Evolutionary conservation across 2,329 filamentous ascomycete genomes (phyloP).

Genomic region (Monosporascus sp.): DNA sequence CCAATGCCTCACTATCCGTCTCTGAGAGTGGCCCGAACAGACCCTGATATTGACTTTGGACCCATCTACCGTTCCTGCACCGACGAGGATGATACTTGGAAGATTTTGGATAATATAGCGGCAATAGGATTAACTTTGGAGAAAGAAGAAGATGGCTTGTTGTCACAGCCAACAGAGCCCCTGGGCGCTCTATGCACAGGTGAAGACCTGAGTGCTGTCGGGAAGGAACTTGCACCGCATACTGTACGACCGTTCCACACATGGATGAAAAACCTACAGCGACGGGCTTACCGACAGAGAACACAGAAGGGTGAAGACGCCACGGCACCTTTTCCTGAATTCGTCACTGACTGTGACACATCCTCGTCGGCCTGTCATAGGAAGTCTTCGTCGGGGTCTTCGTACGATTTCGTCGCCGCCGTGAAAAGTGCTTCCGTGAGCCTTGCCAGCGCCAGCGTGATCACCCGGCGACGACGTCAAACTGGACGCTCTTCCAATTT

Average conservation of each 20-base stretch:
- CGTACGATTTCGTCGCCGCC: conserved; percentile 72
- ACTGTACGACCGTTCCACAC: conserved; percentile 52
- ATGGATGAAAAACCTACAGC: conserved; percentile 68
- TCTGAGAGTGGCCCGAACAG: conserved; percentile 21
- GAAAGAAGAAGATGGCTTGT: conserved; percentile 22
- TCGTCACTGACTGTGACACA: conserved; percentile 19
- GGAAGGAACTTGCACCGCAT: conserved; percentile 6
- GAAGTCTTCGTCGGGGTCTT: conserved; percentile 65
- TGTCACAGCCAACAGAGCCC: conserved; percentile 11
- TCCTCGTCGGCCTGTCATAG: conserved; percentile 35
- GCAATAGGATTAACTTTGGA: conserved; percentile 32
- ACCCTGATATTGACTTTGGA: conserved; percentile 23
- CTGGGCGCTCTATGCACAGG: conserved; percentile 23
- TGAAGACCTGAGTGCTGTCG: conserved; percentile 7
- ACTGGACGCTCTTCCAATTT: conserved; percentile 45
- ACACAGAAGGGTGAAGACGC: conserved; percentile 11
- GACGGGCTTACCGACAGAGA: conserved; percentile 43
- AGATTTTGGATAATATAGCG: conserved; percentile 35
- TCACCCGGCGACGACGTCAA: conserved; percentile 52
- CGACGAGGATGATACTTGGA: conserved; percentile 27
- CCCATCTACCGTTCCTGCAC: conserved; percentile 27
- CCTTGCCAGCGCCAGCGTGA: conserved; percentile 64
- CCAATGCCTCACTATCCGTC: conserved; percentile 22
- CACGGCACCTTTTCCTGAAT: conserved; percentile 28
- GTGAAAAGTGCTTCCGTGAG: conserved; percentile 79